These are phyloP conservation scores for Eucalyptus albens DNA, from an alignment of 345 rosid genomes.

Conservation along the genomic window DNA sequence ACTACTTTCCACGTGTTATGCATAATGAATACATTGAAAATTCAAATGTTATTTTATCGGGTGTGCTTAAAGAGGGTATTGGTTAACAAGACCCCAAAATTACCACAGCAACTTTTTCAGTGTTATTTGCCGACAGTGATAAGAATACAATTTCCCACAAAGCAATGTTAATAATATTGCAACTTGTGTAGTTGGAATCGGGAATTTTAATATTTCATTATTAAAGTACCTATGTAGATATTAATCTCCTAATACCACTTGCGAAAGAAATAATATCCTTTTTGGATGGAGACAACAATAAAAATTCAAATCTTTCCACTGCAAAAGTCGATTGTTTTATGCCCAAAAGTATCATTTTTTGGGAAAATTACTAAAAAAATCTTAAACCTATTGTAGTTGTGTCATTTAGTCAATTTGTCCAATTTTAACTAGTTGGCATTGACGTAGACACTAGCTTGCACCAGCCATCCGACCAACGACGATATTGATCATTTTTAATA, in stretches of 20 bases:
- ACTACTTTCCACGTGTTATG: background rate
- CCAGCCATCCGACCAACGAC: rapidly evolving
- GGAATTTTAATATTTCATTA: background rate
- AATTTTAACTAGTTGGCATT: too few relatives aligned
- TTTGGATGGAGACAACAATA: background rate
- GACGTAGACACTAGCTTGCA: too few relatives aligned
- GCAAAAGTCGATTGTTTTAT: background rate
- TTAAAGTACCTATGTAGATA: background rate
- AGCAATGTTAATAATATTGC: background rate
- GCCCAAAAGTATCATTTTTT: background rate
- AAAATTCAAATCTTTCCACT: background rate
- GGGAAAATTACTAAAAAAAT: too few relatives aligned
- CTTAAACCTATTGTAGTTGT: rapidly evolving
- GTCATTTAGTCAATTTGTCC: rapidly evolving
- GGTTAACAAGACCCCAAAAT: background rate
- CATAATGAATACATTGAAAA: background rate
- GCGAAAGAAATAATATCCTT: background rate
- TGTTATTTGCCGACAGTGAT: background rate
- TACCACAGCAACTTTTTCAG: background rate
- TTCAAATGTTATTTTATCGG: background rate
- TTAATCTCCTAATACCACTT: background rate
- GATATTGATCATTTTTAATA: too few relatives aligned
- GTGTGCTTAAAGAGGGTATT: background rate
- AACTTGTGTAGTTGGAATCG: background rate
- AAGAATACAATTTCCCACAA: background rate